Conservation (phyloP, 129 eudicot species). For the Solidago caesia region DNA sequence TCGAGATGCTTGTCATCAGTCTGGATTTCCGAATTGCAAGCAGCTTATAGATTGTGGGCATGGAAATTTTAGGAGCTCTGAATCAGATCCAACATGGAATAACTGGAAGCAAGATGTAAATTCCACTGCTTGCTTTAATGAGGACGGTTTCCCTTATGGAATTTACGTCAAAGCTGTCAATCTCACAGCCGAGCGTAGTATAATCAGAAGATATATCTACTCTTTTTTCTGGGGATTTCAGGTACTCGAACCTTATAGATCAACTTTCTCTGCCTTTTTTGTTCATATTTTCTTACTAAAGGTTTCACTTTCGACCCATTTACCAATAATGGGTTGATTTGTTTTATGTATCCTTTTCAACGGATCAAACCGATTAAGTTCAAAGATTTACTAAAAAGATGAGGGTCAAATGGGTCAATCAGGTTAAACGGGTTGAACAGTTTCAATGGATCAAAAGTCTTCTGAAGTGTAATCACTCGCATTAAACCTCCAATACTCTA, state of each 20-base stretch:
- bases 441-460: not conserved
- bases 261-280: not conserved
- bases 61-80: conserved; percentile 23
- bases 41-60: conserved; percentile 65
- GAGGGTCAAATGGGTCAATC: not conserved
- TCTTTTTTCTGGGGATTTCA: conserved; percentile 95
- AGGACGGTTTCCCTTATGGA: conserved; percentile 58
- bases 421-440: conserved; percentile 1
- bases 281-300: not conserved
- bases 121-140: conserved; percentile 51
- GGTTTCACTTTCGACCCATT: not conserved
- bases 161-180: conserved; percentile 58
- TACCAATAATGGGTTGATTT: conserved; percentile 4
- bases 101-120: conserved; percentile 42
- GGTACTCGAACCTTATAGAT: conserved; percentile 41
- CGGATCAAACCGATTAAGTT: not conserved
- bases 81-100: conserved; percentile 24
- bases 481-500: not conserved
- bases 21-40: conserved; percentile 33
- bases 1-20: conserved; percentile 53
- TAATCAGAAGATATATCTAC: conserved; percentile 66
- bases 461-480: not conserved
- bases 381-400: not conserved
- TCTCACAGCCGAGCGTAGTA: conserved; percentile 45
- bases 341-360: not conserved